Conservation (phyloP, 1,139 yeast species). For the Pichia sp. region DNA sequence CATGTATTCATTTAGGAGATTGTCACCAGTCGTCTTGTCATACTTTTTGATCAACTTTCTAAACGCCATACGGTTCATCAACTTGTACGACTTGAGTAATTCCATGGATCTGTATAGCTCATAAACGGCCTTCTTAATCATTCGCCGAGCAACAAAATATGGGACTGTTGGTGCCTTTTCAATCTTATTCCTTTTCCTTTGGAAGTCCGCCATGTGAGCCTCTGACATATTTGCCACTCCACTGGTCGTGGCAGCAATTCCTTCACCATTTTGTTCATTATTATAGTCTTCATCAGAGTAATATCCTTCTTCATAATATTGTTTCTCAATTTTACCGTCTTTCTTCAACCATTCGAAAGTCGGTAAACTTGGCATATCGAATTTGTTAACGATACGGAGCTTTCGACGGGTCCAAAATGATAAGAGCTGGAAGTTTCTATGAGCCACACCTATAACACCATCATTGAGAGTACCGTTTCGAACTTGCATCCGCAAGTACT, state of each 20-base stretch:
- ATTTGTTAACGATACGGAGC: slow-evolving; percentile 32
- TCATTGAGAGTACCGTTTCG: slow-evolving; percentile 1
- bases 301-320: slow-evolving; percentile 29
- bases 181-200: slow-evolving; percentile 16
- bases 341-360: slow-evolving; percentile 36
- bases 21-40: slow-evolving; percentile 61
- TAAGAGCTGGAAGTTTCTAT: slow-evolving; percentile 16
- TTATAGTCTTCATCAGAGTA: slow-evolving; percentile 19
- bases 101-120: slow-evolving; percentile 80
- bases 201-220: slow-evolving; percentile 15
- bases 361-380: slow-evolving; percentile 56
- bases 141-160: slow-evolving; percentile 63
- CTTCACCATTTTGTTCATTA: slow-evolving; percentile 5
- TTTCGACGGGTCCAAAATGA: slow-evolving; percentile 25
- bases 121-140: slow-evolving; percentile 66
- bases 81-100: slow-evolving; percentile 66
- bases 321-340: slow-evolving; percentile 25
- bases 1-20: slow-evolving; percentile 50
- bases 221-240: slow-evolving; percentile 2
- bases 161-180: slow-evolving; percentile 35
- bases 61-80: slow-evolving; percentile 79
- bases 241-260: background rate
- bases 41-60: slow-evolving; percentile 84
- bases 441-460: slow-evolving; percentile 12
- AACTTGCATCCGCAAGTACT: slow-evolving; percentile 3